Base-by-base conservation (phyloP, 108 stramenopile genomes). In the Pseudonitzschia delicatissima region DNA sequence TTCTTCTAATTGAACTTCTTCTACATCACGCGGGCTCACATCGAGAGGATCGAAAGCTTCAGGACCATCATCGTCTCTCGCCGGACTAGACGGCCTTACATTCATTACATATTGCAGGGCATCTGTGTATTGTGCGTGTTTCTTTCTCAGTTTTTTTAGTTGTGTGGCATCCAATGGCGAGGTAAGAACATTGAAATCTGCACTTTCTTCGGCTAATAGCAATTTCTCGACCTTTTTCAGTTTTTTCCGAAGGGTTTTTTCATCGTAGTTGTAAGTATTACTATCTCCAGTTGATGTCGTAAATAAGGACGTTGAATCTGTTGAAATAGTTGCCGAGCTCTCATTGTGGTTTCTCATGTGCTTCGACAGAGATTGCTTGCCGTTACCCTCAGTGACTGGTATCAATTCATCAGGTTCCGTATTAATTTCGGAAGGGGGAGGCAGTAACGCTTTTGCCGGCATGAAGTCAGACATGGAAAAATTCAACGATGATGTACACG, bases 381-480 rank as follows among this genome's bases (percentile, higher is more conserved):
- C 13, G n/a, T 2, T 31, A 55, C 3, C 18, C 31, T 55, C 53
- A n/a, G 34, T 29, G 9, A 55, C 31, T 5, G 53, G 9, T 9
- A 31, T 27, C 1, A 55, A 33, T 1, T 61, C 26, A 21, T 2
- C n/a, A 18, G 37, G 15, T 5, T 18, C 5, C 0, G 35, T 20
- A 61, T 42, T 25, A 18, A 11, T 11, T 42, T 42, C 15, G 11
- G 11, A 15, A n/a, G n/a, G n/a, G n/a, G n/a, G n/a, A n/a, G n/a
- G n/a, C n/a, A n/a, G n/a, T 42, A 42, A 11, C 15, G 15, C 40
- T 42, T 42, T 11, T 42, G 11, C 15, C 12, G 53, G 53, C 53
- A 55, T 55, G 37, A 61, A 42, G 40, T 61, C 60, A 42, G 60
- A 61, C 21, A 61, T 42, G 21, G 60, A 61, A 42, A 61, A 61